Percentiles rank a stretch among this genome's conserved stretches.
Evolutionary conservation across 2,329 filamentous ascomycete genomes (phyloP).

Genomic region (Aspergillus sp.): DNA sequence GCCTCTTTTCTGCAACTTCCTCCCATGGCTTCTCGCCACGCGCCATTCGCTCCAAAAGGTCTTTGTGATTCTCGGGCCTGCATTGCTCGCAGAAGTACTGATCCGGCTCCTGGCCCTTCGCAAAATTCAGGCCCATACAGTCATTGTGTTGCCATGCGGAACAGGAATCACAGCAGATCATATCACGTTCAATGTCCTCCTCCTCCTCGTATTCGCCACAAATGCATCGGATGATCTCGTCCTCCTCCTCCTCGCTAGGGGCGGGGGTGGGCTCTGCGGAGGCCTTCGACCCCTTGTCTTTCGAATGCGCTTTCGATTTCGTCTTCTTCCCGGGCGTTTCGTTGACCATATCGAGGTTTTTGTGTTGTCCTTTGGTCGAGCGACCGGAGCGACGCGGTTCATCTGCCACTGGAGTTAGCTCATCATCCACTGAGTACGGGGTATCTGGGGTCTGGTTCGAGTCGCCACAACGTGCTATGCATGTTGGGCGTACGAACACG

Average conservation of each 20-base stretch:
- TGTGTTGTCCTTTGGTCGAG: slow-evolving; percentile 96
- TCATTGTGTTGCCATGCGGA: slow-evolving; percentile 96
- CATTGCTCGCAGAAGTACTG: slow-evolving; percentile 94
- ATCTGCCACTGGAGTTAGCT: slow-evolving; percentile 50
- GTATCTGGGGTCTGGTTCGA: slow-evolving; percentile 1
- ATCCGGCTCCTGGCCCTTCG: slow-evolving; percentile 71
- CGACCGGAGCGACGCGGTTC: slow-evolving; percentile 93
- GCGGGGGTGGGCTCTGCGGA: slow-evolving; percentile 47
- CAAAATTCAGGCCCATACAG: slow-evolving; percentile 83
- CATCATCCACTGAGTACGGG: slow-evolving; percentile 16
- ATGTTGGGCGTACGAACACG: slow-evolving; percentile 4
- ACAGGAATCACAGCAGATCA: slow-evolving; percentile 95
- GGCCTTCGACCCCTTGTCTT: slow-evolving; percentile 47
- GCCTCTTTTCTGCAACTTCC: slow-evolving; percentile 61
- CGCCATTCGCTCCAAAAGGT: slow-evolving; percentile 73
- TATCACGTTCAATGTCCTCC: slow-evolving; percentile 81
- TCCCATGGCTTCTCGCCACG: slow-evolving; percentile 88
- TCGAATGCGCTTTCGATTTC: slow-evolving; percentile 48
- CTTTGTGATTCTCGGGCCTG: slow-evolving; percentile 77
- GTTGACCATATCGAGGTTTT: slow-evolving; percentile 72
- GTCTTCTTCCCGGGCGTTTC: slow-evolving; percentile 54
- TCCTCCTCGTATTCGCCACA: slow-evolving; percentile 86
- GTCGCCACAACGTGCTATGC: slow-evolving; percentile 6
- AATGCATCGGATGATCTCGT: slow-evolving; percentile 86
- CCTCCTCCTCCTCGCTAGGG: slow-evolving; percentile 51